These are phyloP conservation scores for Mycena venus DNA, from an alignment of 768 basidiomycete species.

Conservation along the genomic window DNA sequence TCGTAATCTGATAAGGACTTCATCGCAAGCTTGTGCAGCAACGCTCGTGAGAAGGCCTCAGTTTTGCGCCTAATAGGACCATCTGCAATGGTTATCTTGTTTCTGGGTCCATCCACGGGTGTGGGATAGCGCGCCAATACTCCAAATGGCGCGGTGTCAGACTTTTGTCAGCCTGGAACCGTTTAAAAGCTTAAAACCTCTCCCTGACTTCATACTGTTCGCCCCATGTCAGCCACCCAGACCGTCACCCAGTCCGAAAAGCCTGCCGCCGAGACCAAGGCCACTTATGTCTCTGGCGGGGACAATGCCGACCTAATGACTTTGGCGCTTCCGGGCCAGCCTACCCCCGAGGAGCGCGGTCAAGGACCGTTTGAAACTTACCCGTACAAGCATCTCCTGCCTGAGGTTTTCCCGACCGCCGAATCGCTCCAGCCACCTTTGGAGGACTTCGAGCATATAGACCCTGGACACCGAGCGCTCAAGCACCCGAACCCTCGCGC, in stretches of 20 bases:
- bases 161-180: neutral
- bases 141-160: neutral
- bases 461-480: slow-evolving; percentile 69
- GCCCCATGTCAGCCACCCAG: neutral
- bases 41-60: neutral
- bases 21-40: neutral
- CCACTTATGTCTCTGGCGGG: slow-evolving; percentile 9
- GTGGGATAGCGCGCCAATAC: neutral
- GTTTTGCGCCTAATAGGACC: neutral
- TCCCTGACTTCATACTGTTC: neutral
- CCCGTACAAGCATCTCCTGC: slow-evolving; percentile 65
- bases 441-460: slow-evolving; percentile 67
- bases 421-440: slow-evolving; percentile 59
- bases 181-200: neutral
- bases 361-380: slow-evolving; percentile 47
- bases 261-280: neutral
- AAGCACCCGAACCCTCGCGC: slow-evolving; percentile 62
- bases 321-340: slow-evolving; percentile 21
- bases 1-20: neutral
- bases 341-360: slow-evolving; percentile 29
- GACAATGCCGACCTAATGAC: neutral
- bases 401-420: slow-evolving; percentile 54
- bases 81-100: neutral
- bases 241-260: slow-evolving; percentile 6
- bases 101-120: neutral